Percentiles rank a stretch among this genome's conserved stretches.
Evolutionary conservation across 805 yeast genomes (phyloP).

Genomic region (Nakazawaea ishiwadae): DNA sequence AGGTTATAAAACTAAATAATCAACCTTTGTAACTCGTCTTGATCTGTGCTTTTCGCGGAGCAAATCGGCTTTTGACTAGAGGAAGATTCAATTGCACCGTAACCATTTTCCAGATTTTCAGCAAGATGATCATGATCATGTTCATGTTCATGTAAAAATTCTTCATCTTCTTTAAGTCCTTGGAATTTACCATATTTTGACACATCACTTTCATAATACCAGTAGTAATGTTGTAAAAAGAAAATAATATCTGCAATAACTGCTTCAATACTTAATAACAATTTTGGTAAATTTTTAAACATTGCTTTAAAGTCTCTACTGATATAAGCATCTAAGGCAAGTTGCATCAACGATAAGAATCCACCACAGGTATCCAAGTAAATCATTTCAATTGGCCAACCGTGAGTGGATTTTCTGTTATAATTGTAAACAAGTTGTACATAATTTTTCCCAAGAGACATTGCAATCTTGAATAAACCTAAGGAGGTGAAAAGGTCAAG

Average conservation of each 20-base stretch:
- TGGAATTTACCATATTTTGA: conserved; percentile 20
- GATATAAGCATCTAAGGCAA: conserved; percentile 24
- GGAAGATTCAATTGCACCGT: background rate
- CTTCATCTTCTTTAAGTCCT: conserved; percentile 26
- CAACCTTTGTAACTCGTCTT: conserved; percentile 11
- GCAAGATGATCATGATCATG: conserved; percentile 27
- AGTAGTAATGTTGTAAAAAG: conserved; percentile 27
- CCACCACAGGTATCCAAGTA: conserved; percentile 29
- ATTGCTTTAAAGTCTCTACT: conserved; percentile 21
- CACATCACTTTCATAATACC: conserved; percentile 23
- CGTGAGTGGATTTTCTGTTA: conserved; percentile 30
- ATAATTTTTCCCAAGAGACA: conserved; percentile 31
- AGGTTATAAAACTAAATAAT: background rate
- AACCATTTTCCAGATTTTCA: conserved; percentile 3
- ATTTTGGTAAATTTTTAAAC: conserved; percentile 27
- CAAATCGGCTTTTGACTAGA: background rate
- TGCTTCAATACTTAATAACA: conserved; percentile 27
- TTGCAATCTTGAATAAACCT: conserved; percentile 27
- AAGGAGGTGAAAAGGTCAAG: conserved; percentile 26
- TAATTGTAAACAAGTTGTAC: conserved; percentile 30
- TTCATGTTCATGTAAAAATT: conserved; percentile 24
- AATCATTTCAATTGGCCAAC: conserved; percentile 32
- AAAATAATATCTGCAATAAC: conserved; percentile 24
- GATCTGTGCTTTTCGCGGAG: conserved; percentile 11
- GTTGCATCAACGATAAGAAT: conserved; percentile 23